Base-by-base conservation (phyloP, 202 grass and related monocot genomes). In the Saccharum hybrid region DNA sequence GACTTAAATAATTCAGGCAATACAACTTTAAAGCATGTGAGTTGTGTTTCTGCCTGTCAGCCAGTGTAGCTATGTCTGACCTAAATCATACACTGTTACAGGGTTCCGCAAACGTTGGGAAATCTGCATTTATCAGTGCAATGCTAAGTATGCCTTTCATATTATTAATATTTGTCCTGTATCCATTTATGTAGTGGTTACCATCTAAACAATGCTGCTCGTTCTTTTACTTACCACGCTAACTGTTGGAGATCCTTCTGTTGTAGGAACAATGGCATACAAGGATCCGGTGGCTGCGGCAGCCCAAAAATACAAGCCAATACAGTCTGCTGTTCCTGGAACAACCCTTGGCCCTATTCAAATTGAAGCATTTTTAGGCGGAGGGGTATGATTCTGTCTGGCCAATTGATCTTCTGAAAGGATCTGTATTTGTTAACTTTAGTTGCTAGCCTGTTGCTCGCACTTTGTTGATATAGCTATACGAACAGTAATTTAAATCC, bases 101-200 rank as follows among this genome's bases (percentile, higher is more conserved):
- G 93, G 96, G 96, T 30, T 95, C 91, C 14, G 96, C 93, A 30
- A 98, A 98, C 89, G 96, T 98, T 78, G 96, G 96, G 10, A 98
- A 96, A 85, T 98, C 96, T 86, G 96, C 96, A 77, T 96, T 98
- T 84, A 92, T 96, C 56, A 96, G 90, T 82, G 96, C 96, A 83
- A 45, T 93, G 81, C 91, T 98, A 79, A 92, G 96, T 98, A 95
- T 76, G 93, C 64, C 57, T 38, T 70, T 68, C 71, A 13, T 62
- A 60, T 81, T 71, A 26, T 52, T 7, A 2, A 8, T 61, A 21
- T 66, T 81, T 65, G 6, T 54, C 30, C 14, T 60, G 0, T 33
- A 59, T 23, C 26, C 49, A 36, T 66, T 66, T 34, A 49, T 60
- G 1, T 42, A 34, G 42, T 7, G 37, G 26, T 23, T 78, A 59